Evolutionary conservation across 2,329 filamentous ascomycete species (phyloP), one percentile per base, ranked within the genome.

Genomic region (Scedosporium minutisporum): DNA sequence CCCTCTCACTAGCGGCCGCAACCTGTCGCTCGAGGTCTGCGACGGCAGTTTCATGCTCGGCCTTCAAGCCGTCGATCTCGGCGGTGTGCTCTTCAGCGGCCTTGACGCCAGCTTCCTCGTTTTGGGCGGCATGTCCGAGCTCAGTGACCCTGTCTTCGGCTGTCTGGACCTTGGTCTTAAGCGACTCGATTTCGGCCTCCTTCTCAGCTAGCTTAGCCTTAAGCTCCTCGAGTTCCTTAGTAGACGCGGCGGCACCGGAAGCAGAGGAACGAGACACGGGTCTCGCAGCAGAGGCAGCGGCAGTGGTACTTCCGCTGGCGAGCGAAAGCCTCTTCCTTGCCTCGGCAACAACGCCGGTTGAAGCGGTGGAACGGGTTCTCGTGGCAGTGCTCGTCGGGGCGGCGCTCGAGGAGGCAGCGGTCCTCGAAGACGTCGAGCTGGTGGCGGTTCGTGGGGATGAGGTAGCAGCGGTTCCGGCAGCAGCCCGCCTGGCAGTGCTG

Each of bases 251-350:
- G 10, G 78, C 76, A 16, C 76, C 71, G 23, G 78, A 75, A 41
- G 76, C 71, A 51, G 75, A 73, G 18, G 74, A 71, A 9, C 70
- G 70, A 16, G 76, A 68, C n/a, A 70, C 72, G 21, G 48, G 21
- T 21, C 23, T 53, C 5, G 48, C 21, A 25, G 48, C 21, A 25
- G 48, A 27, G 48, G 48, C 4, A 10, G 14, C 42, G n/a, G 10
- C 70, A 70, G n/a, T 71, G 68, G 60, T 72, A 3, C 78, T 69
- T 1, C 73, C 70, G 29, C 79, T 75, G 23, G 78, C 75, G 1
- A 77, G 77, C 9, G 85, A 86, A 18, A 87, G 73, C 33, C 84
- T 78, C 74, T 86, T 87, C 69, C 79, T 83, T 18, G 79, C 76
- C 53, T 83, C 78, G 44, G 61, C 48, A 42, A 63, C 29, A 25